Conservation (phyloP, 805 yeast species). For the Metschnikowia amazonensis region DNA sequence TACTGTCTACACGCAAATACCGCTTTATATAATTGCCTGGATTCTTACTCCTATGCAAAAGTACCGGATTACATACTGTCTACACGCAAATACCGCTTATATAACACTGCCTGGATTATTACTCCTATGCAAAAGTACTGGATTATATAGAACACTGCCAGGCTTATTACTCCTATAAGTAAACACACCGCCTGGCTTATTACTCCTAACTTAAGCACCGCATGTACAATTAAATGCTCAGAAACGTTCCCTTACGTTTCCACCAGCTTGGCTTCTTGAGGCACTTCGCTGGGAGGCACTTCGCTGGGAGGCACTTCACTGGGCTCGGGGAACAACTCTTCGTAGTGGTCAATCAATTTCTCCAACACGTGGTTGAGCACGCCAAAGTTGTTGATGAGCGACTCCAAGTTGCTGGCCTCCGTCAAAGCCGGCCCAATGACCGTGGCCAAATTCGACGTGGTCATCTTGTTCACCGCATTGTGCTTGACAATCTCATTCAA, state of each 20-base stretch:
- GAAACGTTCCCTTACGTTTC: background rate
- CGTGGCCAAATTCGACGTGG: constrained; percentile 82
- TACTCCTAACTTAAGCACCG: too few relatives aligned
- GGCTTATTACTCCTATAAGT: too few relatives aligned
- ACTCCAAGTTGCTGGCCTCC: constrained; percentile 50
- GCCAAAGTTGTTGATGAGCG: constrained; percentile 48
- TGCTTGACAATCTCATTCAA: constrained; percentile 63
- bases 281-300: too few relatives aligned
- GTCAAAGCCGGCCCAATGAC: constrained; percentile 70
- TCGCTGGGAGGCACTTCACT: background rate
- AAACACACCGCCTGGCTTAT: too few relatives aligned
- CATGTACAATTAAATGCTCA: background rate
- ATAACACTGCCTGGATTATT: too few relatives aligned
- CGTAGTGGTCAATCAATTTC: constrained; percentile 44
- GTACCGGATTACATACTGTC: too few relatives aligned
- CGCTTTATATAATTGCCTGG: too few relatives aligned
- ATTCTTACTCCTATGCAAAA: too few relatives aligned
- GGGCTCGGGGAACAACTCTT: constrained; percentile 14
- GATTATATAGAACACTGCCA: too few relatives aligned
- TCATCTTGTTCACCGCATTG: constrained; percentile 76
- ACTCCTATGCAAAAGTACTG: too few relatives aligned
- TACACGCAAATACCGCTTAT: too few relatives aligned
- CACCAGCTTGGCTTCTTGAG: background rate
- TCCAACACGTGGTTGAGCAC: constrained; percentile 53
- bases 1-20: too few relatives aligned